phyloP scores from a whole-genome alignment of 768 basidiomycete species.

The Tulasnella sp. region DNA sequence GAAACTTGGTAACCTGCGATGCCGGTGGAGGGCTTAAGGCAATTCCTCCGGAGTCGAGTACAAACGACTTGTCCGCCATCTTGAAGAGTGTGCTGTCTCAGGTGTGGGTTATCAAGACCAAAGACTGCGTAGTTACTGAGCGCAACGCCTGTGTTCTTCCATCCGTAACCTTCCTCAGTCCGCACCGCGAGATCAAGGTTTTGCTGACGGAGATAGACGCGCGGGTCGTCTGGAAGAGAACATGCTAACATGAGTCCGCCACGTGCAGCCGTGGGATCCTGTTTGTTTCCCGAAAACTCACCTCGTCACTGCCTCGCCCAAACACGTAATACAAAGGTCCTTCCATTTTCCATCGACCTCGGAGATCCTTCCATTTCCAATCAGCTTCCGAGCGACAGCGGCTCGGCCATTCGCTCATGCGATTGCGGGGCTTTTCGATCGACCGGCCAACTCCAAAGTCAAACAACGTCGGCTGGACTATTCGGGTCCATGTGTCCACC shows the following conservation, averaged over 20 bases:
- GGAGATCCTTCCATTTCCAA: background rate
- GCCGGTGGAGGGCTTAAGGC: too few relatives aligned
- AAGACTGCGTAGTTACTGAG: background rate
- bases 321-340: background rate
- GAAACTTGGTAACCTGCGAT: background rate
- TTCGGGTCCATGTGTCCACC: too few relatives aligned
- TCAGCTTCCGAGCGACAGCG: too few relatives aligned
- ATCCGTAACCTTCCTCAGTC: background rate
- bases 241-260: too few relatives aligned
- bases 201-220: background rate
- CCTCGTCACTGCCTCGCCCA: background rate
- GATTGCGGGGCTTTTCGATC: background rate
- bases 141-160: background rate
- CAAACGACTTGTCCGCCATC: too few relatives aligned
- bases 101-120: background rate
- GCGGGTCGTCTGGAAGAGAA: too few relatives aligned
- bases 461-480: too few relatives aligned
- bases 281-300: background rate
- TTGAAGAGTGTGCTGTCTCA: background rate
- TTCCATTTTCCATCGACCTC: background rate
- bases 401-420: background rate
- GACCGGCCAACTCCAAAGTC: too few relatives aligned
- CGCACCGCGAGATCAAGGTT: background rate
- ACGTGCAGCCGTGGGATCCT: background rate
- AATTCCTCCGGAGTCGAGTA: too few relatives aligned